Evolutionary conservation across 345 rosid species (phyloP).

Genomic region (Eucalyptus pauciflora): DNA sequence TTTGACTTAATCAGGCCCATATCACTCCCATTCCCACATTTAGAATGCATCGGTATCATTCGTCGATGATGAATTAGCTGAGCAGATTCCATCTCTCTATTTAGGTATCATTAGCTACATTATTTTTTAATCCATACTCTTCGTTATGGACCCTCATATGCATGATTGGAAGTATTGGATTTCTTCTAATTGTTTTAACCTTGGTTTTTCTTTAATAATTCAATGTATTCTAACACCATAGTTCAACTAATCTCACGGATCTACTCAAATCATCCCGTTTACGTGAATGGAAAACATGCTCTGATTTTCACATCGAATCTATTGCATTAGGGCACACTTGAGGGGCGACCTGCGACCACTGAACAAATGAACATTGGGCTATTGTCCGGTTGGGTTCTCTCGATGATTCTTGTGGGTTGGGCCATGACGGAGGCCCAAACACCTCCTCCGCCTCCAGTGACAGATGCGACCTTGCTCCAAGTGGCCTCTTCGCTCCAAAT

Average conservation of each 20-base stretch:
- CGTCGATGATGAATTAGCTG: neutral
- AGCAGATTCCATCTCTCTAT: neutral
- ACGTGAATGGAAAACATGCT: neutral
- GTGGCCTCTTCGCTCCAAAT: slow-evolving; percentile 14
- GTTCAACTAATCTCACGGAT: neutral
- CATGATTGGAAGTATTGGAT: neutral
- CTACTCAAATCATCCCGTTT: neutral
- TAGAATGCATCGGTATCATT: neutral
- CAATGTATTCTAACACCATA: neutral
- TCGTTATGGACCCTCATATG: neutral
- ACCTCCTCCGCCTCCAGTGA: neutral
- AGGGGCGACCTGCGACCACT: neutral
- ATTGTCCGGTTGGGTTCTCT: neutral
- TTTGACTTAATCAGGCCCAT: neutral
- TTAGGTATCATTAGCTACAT: neutral
- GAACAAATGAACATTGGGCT: neutral
- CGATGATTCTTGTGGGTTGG: neutral
- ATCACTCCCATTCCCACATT: neutral
- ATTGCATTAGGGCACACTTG: neutral
- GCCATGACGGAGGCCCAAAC: neutral
- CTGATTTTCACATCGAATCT: neutral
- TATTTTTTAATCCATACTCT: neutral
- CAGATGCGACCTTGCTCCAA: neutral
- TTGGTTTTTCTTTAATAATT: neutral
- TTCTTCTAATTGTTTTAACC: neutral